phyloP scores from a whole-genome alignment of 2,329 filamentous ascomycete genomes.

The Calonectria honghensis region DNA sequence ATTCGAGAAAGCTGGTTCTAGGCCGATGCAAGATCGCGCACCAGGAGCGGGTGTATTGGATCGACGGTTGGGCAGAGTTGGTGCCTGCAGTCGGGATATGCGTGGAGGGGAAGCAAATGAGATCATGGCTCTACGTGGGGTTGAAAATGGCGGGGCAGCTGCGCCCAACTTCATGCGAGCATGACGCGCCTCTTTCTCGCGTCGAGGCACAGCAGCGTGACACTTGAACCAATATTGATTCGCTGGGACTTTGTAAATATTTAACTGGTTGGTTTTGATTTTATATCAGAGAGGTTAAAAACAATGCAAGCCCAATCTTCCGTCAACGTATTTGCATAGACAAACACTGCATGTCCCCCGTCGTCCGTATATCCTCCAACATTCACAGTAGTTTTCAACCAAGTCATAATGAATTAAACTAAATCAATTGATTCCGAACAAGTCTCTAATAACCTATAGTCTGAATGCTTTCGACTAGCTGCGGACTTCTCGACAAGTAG shows the following conservation, averaged over 20 bases:
- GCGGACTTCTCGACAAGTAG: slow-evolving; percentile 43
- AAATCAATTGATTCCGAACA: slow-evolving; percentile 28
- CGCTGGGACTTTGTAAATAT: neutral
- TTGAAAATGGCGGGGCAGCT: slow-evolving; percentile 53
- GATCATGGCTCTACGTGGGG: slow-evolving; percentile 55
- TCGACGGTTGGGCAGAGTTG: slow-evolving; percentile 37
- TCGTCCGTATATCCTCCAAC: neutral
- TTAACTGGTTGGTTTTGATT: neutral
- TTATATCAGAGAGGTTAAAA: neutral
- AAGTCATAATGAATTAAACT: neutral
- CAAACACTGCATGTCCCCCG: neutral
- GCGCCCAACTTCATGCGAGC: slow-evolving; percentile 16
- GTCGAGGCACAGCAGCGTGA: slow-evolving; percentile 10
- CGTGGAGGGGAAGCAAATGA: slow-evolving; percentile 52
- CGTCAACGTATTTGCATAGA: neutral
- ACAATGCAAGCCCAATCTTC: neutral
- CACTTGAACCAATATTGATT: neutral
- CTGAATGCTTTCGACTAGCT: slow-evolving; percentile 37
- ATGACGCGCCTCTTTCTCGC: slow-evolving; percentile 33
- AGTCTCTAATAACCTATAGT: slow-evolving; percentile 40
- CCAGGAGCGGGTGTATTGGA: neutral
- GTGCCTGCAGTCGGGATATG: slow-evolving; percentile 48
- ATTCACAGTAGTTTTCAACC: slow-evolving; percentile 9
- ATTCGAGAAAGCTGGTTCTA: neutral
- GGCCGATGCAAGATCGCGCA: neutral